Evolutionary conservation across 108 stramenopile species (phyloP), one percentile per base, ranked within the genome.

Genomic region (Phaeodactylum tricornutum): DNA sequence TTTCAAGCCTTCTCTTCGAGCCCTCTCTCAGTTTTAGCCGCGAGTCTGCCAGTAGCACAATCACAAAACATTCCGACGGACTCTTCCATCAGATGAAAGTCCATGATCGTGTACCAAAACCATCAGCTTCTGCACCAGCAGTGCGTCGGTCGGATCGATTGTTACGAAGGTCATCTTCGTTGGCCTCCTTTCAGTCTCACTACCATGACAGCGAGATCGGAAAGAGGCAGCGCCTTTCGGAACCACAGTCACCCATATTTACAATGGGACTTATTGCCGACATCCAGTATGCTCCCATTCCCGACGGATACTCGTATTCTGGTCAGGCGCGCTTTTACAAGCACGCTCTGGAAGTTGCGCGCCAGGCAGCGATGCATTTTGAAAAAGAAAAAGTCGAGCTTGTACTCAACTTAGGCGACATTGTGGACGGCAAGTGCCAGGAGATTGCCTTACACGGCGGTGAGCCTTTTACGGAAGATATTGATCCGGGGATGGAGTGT

Each of bases 201-300:
- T n/a, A n/a, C n/a, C n/a, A n/a, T n/a, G n/a, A n/a, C n/a, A n/a
- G n/a, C n/a, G n/a, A n/a, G n/a, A n/a, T n/a, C n/a, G n/a, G n/a
- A n/a, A n/a, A 35, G 34, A 35, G 34, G 12, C n/a, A n/a, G n/a
- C n/a, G n/a, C n/a, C n/a, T n/a, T n/a, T 43, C 17, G 8, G 11
- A 19, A 43, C 17, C 42, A 8, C 8, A n/a, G 46, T 9, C 23
- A 7, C 71, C 71, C 2, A 24, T 47, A 19, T 80, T 79, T 38
- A 64, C 71, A 1, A 57, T 84, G 35, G 88, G 88, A 11, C 47
- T 90, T 1, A 43, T 91, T 19, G 77, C 88, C 3, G 84, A 91
- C 47, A 81, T 86, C 43, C 88, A 91, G 50, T 84, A 91, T 45
- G 89, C 89, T 2, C 84, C 84, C 11, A 81, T 91, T 33, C 82